Evolutionary conservation across 352 stramenopile genomes (phyloP).

Genomic region (Aphanomyces invadans): DNA sequence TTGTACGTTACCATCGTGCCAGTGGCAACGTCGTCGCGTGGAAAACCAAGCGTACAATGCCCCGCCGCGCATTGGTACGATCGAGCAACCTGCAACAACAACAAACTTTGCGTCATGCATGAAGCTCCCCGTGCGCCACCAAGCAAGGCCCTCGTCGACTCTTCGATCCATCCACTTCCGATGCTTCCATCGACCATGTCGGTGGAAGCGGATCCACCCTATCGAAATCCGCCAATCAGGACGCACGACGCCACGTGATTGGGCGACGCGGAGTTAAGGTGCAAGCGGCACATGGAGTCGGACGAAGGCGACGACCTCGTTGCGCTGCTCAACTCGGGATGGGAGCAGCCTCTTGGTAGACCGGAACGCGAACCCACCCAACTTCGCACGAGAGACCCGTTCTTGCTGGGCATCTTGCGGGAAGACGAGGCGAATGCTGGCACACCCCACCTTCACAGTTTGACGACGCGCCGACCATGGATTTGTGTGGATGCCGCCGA

Average conservation of each 20-base stretch:
- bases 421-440: neutral
- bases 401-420: slow-evolving; percentile 4
- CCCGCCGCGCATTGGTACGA: too few relatives aligned
- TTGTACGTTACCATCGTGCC: too few relatives aligned
- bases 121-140: too few relatives aligned
- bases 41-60: too few relatives aligned
- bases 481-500: neutral
- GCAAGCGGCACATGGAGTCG: neutral
- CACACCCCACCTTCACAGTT: too few relatives aligned
- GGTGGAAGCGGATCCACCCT: too few relatives aligned
- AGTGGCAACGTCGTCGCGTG: too few relatives aligned
- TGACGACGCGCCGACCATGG: neutral
- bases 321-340: neutral
- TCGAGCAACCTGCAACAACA: too few relatives aligned
- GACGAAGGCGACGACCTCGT: slow-evolving; percentile 1
- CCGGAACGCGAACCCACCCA: neutral
- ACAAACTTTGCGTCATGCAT: too few relatives aligned
- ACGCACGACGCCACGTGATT: neutral
- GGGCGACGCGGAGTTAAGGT: neutral
- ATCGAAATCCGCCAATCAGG: neutral
- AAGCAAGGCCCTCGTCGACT: too few relatives aligned
- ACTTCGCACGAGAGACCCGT: neutral
- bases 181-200: too few relatives aligned
- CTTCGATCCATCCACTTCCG: too few relatives aligned
- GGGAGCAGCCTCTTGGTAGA: neutral